A percentile compares a stretch with the other conserved stretches of the same genome.
These are phyloP conservation scores for Blastobotrys chiropterorum DNA, from an alignment of 805 yeast genomes.

Conservation along the genomic window DNA sequence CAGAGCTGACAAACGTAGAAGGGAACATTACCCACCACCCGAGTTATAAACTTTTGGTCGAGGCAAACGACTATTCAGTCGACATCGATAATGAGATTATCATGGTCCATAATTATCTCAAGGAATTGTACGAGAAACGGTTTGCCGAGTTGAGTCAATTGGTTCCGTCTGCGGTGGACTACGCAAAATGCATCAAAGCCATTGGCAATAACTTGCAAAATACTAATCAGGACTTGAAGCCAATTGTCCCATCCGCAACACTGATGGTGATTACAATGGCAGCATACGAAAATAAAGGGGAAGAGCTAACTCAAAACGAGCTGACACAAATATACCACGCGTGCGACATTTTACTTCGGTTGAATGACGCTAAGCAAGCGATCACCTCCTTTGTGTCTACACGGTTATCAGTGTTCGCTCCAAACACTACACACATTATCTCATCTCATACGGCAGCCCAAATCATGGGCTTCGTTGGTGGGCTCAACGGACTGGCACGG, in stretches of 20 bases:
- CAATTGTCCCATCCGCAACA: slow-evolving; percentile 54
- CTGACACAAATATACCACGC: slow-evolving; percentile 37
- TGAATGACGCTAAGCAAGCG: slow-evolving; percentile 38
- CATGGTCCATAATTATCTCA: slow-evolving; percentile 43
- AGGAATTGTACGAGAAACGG: slow-evolving; percentile 47
- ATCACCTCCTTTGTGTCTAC: slow-evolving; percentile 52
- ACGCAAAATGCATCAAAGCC: slow-evolving; percentile 44
- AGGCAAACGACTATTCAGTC: slow-evolving; percentile 49
- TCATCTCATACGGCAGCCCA: slow-evolving; percentile 72
- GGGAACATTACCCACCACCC: slow-evolving; percentile 29
- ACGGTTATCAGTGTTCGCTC: slow-evolving; percentile 59
- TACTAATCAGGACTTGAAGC: slow-evolving; percentile 32
- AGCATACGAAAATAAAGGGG: slow-evolving; percentile 44
- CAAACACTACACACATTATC: slow-evolving; percentile 67
- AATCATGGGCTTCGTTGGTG: slow-evolving; percentile 62
- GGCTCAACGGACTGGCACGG: slow-evolving; percentile 54
- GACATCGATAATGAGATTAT: slow-evolving; percentile 51
- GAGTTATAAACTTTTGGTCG: slow-evolving; percentile 47
- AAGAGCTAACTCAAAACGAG: slow-evolving; percentile 30
- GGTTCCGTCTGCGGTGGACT: slow-evolving; percentile 56
- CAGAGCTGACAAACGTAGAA: slow-evolving; percentile 22
- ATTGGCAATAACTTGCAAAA: slow-evolving; percentile 44
- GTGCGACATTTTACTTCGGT: slow-evolving; percentile 41
- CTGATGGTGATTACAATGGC: slow-evolving; percentile 70
- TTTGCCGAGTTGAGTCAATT: slow-evolving; percentile 69